Evolutionary conservation across 2,329 filamentous ascomycete species (phyloP).

Genomic region (Aspergillus ochraceoroseus): DNA sequence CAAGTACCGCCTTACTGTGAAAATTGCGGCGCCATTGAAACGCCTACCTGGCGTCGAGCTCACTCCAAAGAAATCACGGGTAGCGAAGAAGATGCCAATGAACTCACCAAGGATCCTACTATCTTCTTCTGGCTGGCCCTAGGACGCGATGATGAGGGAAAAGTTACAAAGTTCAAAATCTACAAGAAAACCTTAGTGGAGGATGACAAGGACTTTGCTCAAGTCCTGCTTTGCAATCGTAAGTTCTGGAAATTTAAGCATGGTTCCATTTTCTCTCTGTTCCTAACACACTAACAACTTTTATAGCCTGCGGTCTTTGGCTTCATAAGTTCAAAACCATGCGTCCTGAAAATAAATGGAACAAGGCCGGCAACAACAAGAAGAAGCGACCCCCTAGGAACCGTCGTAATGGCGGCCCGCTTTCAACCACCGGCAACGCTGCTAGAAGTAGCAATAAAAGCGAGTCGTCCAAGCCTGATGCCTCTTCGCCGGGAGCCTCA

Average conservation of each 20-base stretch:
- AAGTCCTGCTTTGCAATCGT: conserved; percentile 83
- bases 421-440: conserved; percentile 31
- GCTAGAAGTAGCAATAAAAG: conserved; percentile 33
- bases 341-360: conserved; percentile 79
- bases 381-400: conserved; percentile 39
- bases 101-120: conserved; percentile 66
- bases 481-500: conserved; percentile 38
- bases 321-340: conserved; percentile 81
- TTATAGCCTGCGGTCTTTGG: conserved; percentile 80
- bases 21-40: conserved; percentile 93
- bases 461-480: conserved; percentile 28
- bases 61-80: conserved; percentile 73
- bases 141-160: conserved; percentile 58
- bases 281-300: conserved; percentile 9
- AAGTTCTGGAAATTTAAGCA: conserved; percentile 40
- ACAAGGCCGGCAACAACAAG: conserved; percentile 51
- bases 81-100: conserved; percentile 63
- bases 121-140: conserved; percentile 70
- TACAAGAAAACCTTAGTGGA: conserved; percentile 68
- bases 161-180: conserved; percentile 61
- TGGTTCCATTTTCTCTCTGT: background rate
- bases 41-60: conserved; percentile 91
- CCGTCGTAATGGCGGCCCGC: conserved; percentile 32
- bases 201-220: conserved; percentile 66
- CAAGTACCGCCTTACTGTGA: conserved; percentile 82